These are phyloP conservation scores for Erigeron canadensis DNA, from an alignment of 129 eudicot genomes.

Conservation along the genomic window DNA sequence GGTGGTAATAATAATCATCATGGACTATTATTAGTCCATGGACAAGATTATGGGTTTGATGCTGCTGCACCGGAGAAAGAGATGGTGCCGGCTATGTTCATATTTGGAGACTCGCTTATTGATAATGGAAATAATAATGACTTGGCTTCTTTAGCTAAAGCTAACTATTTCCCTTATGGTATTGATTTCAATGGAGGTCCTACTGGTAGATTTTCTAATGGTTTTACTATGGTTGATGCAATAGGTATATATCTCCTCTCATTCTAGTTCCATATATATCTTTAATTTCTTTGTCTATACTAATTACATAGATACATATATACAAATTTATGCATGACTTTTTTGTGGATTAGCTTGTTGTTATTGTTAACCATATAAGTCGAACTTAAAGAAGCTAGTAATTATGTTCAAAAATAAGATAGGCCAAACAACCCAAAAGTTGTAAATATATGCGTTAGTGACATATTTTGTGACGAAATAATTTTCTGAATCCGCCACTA, in stretches of 20 bases:
- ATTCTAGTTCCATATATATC: not conserved
- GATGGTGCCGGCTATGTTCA: constrained; percentile 87
- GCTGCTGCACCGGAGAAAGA: constrained; percentile 32
- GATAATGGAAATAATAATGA: constrained; percentile 88
- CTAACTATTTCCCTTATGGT: constrained; percentile 87
- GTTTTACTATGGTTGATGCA: constrained; percentile 87
- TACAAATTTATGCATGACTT: not conserved
- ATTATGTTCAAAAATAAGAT: not conserved
- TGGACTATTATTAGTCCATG: not conserved
- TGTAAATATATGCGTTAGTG: too few species aligned
- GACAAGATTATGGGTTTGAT: constrained; percentile 29
- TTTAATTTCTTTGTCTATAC: not conserved
- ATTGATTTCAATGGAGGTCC: constrained; percentile 79
- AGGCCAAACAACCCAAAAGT: too few species aligned
- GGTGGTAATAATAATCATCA: not conserved
- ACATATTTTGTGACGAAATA: too few species aligned
- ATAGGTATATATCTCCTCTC: constrained; percentile 41
- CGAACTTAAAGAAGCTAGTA: not conserved
- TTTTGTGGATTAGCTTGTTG: not conserved
- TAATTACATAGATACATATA: not conserved
- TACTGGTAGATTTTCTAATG: constrained; percentile 86
- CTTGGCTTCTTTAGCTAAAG: constrained; percentile 80
- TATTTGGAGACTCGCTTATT: constrained; percentile 85
- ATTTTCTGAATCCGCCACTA: too few species aligned
- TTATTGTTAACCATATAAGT: not conserved